Evolutionary conservation across 768 basidiomycete species (phyloP), one percentile per base, ranked within the genome.

Genomic region (Mycena rebaudengoi): DNA sequence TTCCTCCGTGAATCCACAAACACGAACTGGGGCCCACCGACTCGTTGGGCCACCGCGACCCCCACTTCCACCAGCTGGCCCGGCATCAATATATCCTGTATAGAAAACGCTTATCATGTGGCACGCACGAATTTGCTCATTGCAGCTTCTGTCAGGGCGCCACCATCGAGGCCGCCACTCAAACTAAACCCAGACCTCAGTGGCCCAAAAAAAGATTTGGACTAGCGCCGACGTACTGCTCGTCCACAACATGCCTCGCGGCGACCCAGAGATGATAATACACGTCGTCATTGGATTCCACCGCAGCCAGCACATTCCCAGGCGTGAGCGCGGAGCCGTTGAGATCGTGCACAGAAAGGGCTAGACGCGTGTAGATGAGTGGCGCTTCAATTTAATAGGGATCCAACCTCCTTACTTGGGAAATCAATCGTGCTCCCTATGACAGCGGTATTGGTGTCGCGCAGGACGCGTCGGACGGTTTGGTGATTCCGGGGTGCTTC

Each of bases 51-150:
- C 52, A 87, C 71, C 4, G 78, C 79, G 5, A 71, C 69, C 21
- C 83, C 84, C 25, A 88, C 67, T 67, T 88, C 84, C 53, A 85
- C 79, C 45, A 88, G 67, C 88, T 89, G 60, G 37, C 44, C 20
- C 26, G 18, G 16, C 12, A 28, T 46, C 25, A 29, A 28, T n/a
- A n/a, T n/a, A n/a, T n/a, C 44, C 44, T 20, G 25, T 25, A 32
- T 30, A 16, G 41, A 18, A 29, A 62, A 29, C 4, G 58, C 60
- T 49, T 26, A 45, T 20, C 7, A 43, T 25, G 11, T 51, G 6
- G 2, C 49, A 59, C 56, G 14, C 45, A 65, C 64, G 7, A 65
- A 33, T n/a, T 41, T 51, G 10, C 60, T 58, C 58, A 60, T 54
- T 32, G 71, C 73, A 40, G 51, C n/a, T 68, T 64, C 62, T 64